Conservation (phyloP, 768 basidiomycete genomes). For the Lentinus brumalis region DNA sequence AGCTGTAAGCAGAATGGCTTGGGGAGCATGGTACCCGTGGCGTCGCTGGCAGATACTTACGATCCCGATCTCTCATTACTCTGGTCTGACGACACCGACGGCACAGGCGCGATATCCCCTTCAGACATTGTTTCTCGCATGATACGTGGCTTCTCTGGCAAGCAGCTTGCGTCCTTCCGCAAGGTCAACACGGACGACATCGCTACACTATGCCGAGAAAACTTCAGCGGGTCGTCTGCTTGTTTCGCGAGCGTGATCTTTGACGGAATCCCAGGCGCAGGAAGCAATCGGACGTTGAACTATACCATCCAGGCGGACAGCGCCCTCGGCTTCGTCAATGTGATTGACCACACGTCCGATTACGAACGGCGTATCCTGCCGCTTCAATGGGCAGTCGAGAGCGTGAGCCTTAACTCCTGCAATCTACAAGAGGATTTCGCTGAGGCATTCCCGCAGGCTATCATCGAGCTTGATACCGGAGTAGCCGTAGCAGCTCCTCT, state of each 20-base stretch:
- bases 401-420: conserved; percentile 41
- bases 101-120: conserved; percentile 48
- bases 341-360: conserved; percentile 63
- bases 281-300: conserved; percentile 38
- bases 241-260: conserved; percentile 73
- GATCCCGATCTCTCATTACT: conserved; percentile 54
- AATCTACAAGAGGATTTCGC: not conserved
- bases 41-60: conserved; percentile 48
- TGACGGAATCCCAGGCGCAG: conserved; percentile 48
- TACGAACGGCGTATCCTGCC: conserved; percentile 69
- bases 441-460: conserved; percentile 46
- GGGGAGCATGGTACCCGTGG: conserved; percentile 54
- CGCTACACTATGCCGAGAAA: conserved; percentile 61
- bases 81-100: conserved; percentile 71
- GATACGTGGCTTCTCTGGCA: conserved; percentile 48
- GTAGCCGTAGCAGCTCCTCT: conserved; percentile 54
- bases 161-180: conserved; percentile 51
- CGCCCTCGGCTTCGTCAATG: conserved; percentile 65
- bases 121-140: conserved; percentile 64
- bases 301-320: conserved; percentile 73
- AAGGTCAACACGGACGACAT: conserved; percentile 52
- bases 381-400: conserved; percentile 75
- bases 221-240: conserved; percentile 67
- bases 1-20: conserved; percentile 54
- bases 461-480: conserved; percentile 69